Evolutionary conservation across 2,329 filamentous ascomycete species (phyloP).

Genomic region (Fulvia fulva): DNA sequence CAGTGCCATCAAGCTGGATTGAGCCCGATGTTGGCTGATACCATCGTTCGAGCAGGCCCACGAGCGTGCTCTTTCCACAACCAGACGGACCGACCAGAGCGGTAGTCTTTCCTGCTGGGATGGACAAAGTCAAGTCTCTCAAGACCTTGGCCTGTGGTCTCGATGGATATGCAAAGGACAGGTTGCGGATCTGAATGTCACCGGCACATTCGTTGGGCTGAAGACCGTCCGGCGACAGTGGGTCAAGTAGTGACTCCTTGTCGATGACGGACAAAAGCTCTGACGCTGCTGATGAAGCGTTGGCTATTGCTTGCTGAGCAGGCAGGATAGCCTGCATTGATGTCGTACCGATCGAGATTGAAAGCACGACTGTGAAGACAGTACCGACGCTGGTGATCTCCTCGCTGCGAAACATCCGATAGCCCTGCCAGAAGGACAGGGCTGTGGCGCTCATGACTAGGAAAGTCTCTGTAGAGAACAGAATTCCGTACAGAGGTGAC

Average conservation of each 20-base stretch:
- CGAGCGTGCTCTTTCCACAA: slow-evolving; percentile 38
- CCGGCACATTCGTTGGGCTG: slow-evolving; percentile 25
- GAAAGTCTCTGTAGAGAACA: slow-evolving; percentile 36
- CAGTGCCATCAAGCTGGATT: slow-evolving; percentile 33
- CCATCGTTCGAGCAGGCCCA: slow-evolving; percentile 36
- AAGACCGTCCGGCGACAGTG: slow-evolving; percentile 28
- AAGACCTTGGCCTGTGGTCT: slow-evolving; percentile 37
- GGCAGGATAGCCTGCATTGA: slow-evolving; percentile 39
- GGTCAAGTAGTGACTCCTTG: slow-evolving; percentile 38
- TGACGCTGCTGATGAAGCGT: slow-evolving; percentile 40
- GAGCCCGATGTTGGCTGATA: slow-evolving; percentile 29
- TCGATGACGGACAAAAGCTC: slow-evolving; percentile 44
- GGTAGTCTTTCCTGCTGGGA: slow-evolving; percentile 42
- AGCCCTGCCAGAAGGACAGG: slow-evolving; percentile 45
- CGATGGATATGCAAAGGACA: slow-evolving; percentile 69
- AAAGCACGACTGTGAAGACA: slow-evolving; percentile 34
- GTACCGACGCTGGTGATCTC: slow-evolving; percentile 34
- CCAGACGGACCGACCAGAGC: slow-evolving; percentile 42
- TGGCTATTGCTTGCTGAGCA: slow-evolving; percentile 41
- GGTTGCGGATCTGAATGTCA: slow-evolving; percentile 59
- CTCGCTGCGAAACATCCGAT: slow-evolving; percentile 33
- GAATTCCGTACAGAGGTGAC: slow-evolving; percentile 37
- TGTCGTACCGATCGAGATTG: slow-evolving; percentile 37
- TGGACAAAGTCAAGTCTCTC: slow-evolving; percentile 32
- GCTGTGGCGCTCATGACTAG: slow-evolving; percentile 39